These are phyloP conservation scores for Asterophora lycoperdoides DNA, from an alignment of 768 basidiomycete species.

Conservation along the genomic window DNA sequence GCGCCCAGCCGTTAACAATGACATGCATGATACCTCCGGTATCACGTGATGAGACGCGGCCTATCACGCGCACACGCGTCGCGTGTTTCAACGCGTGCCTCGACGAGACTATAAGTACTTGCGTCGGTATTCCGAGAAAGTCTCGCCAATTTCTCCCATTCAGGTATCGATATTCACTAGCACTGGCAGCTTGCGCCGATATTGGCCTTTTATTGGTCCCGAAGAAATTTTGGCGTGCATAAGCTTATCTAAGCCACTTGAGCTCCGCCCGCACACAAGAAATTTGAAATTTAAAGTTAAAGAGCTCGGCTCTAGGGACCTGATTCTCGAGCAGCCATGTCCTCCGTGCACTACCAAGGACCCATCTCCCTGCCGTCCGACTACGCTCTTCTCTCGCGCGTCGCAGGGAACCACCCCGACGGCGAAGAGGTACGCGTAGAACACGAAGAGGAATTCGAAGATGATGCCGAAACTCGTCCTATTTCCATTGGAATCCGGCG, in stretches of 20 bases:
- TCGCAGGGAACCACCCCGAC: slow-evolving; percentile 30
- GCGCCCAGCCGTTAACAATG: no score
- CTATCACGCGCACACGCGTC: not conserved
- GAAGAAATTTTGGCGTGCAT: slow-evolving; percentile 3
- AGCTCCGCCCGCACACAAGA: slow-evolving; percentile 8
- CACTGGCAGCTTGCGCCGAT: no score
- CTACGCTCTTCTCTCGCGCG: slow-evolving; percentile 58
- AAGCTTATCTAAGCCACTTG: not conserved
- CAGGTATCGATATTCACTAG: no score
- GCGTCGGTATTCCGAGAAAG: no score
- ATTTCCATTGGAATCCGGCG: slow-evolving; percentile 3
- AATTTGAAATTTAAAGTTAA: slow-evolving; percentile 2
- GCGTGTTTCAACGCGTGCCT: not conserved
- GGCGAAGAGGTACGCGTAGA: slow-evolving; percentile 14
- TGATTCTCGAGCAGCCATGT: slow-evolving; percentile 7
- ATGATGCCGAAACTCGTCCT: not conserved
- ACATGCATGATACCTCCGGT: not conserved
- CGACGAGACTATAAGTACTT: not conserved
- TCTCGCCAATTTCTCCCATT: no score
- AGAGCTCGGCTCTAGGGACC: no score
- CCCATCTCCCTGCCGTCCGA: slow-evolving; percentile 63
- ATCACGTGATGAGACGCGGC: slow-evolving; percentile 1
- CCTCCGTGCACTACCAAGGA: slow-evolving; percentile 50
- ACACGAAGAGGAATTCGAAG: slow-evolving; percentile 15
- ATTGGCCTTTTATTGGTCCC: not conserved